These are phyloP conservation scores for Phlebiopsis flavidoalba DNA, from an alignment of 768 basidiomycete genomes.

Conservation along the genomic window DNA sequence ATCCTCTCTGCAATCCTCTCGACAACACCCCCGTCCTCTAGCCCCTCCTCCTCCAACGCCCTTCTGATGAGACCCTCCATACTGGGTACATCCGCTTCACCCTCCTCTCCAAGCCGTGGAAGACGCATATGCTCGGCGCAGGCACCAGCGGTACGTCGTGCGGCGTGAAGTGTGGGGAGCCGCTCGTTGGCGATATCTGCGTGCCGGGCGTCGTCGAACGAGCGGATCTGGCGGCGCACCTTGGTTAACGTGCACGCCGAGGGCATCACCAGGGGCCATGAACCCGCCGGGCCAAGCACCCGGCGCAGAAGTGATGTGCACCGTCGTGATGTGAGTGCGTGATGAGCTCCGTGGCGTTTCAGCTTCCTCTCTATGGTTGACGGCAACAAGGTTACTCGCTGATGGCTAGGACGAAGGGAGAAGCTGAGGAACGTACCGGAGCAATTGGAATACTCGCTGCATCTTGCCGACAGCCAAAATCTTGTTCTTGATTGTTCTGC, in stretches of 20 bases:
- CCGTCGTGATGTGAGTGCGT: slow-evolving; percentile 29
- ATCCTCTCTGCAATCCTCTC: slow-evolving; percentile 62
- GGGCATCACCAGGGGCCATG: slow-evolving; percentile 36
- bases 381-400: slow-evolving; percentile 1
- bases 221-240: slow-evolving; percentile 57
- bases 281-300: slow-evolving; percentile 25
- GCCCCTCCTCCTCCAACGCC: slow-evolving; percentile 49
- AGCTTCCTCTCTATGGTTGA: slow-evolving; percentile 56
- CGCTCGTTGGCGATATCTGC: slow-evolving; percentile 74
- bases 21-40: slow-evolving; percentile 43
- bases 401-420: not conserved
- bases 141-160: slow-evolving; percentile 41
- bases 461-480: slow-evolving; percentile 89
- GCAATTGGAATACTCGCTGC: slow-evolving; percentile 84
- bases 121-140: slow-evolving; percentile 57
- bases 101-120: slow-evolving; percentile 24
- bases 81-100: slow-evolving; percentile 30
- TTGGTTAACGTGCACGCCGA: slow-evolving; percentile 59
- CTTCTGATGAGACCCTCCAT: slow-evolving; percentile 66
- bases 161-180: slow-evolving; percentile 47
- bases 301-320: slow-evolving; percentile 12
- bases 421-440: slow-evolving; percentile 55
- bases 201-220: slow-evolving; percentile 77
- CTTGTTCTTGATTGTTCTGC: slow-evolving; percentile 85
- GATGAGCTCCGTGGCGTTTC: slow-evolving; percentile 70